Evolutionary conservation across 345 rosid species (phyloP), one percentile per base, ranked within the genome.

Genomic region (Boechera stricta): DNA sequence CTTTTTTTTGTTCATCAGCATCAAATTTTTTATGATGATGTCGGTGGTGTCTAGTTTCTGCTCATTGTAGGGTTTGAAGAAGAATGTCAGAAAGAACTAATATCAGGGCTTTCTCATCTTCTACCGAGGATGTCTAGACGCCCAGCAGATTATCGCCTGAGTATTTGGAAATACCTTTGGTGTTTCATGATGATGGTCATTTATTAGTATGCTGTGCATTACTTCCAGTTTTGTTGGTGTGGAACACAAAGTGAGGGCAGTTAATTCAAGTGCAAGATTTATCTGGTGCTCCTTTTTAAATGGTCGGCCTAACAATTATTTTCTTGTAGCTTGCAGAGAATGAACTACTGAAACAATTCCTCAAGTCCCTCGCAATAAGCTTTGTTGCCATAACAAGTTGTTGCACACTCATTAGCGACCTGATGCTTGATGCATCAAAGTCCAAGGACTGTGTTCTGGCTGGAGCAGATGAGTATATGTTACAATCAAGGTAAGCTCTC

Each of bases 401-500:
- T 26, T 87, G 91, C 72, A 83, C 77, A 73, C 74, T 87, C 71
- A 87, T 86, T 75, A 89, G 81, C 82, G 82, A 89, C 85, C 83
- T 16, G 21, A 18, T 18, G 21, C 21, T 18, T 18, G 84, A 88
- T 80, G 87, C 88, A 77, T 84, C 89, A 51, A 75, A 83, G 60
- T 85, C 84, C 11, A 87, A 81, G 69, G 76, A 86, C 66, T 79
- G 59, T 68, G 82, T 73, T 15, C 71, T 73, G 10, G 89, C 80
- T 59, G 89, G 92, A 61, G 86, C 89, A n/a, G 87, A 85, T 81
- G 87, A 83, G 79, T 83, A 70, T 82, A 84, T 79, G 82, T 85
- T 74, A 81, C 81, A 52, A 80, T 88, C 84, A 87, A 85, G 94
- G 97, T 88, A 88, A 84, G 85, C 78, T 79, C 83, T 85, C 77